Evolutionary conservation across 768 basidiomycete genomes (phyloP).

Genomic region (Leccinum obscurum): DNA sequence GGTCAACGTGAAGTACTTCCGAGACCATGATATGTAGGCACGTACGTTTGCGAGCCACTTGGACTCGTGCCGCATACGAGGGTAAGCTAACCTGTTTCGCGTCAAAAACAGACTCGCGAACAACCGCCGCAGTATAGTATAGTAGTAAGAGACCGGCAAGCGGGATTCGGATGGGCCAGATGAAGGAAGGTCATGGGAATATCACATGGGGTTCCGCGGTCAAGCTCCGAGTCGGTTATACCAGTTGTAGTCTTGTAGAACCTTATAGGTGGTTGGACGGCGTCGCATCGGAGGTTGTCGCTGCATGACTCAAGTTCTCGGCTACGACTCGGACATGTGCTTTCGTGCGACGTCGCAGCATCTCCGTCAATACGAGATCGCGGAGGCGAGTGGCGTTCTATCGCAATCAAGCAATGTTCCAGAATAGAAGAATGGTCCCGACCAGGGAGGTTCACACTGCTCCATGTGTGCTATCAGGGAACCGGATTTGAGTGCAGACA

Average conservation of each 20-base stretch:
- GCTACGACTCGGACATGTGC: not conserved
- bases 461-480: constrained; percentile 7
- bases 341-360: not conserved
- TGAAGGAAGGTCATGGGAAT: constrained; percentile 7
- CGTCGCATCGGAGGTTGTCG: not conserved
- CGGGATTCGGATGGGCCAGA: not conserved
- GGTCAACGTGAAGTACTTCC: constrained; percentile 19
- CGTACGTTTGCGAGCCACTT: constrained; percentile 11
- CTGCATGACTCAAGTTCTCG: not conserved
- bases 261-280: not conserved
- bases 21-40: constrained; percentile 7
- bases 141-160: constrained; percentile 1
- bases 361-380: constrained; percentile 17
- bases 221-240: not conserved
- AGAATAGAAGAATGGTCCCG: constrained; percentile 14
- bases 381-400: constrained; percentile 24
- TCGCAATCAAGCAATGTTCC: constrained; percentile 7
- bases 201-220: not conserved
- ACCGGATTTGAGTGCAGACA: not conserved
- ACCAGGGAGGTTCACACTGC: not conserved
- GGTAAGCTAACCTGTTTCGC: constrained; percentile 6
- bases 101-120: constrained; percentile 3
- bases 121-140: not conserved
- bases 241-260: not conserved
- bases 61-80: constrained; percentile 7